phyloP scores from a whole-genome alignment of 2,329 filamentous ascomycete genomes.

The Stemphylium vesicarium region DNA sequence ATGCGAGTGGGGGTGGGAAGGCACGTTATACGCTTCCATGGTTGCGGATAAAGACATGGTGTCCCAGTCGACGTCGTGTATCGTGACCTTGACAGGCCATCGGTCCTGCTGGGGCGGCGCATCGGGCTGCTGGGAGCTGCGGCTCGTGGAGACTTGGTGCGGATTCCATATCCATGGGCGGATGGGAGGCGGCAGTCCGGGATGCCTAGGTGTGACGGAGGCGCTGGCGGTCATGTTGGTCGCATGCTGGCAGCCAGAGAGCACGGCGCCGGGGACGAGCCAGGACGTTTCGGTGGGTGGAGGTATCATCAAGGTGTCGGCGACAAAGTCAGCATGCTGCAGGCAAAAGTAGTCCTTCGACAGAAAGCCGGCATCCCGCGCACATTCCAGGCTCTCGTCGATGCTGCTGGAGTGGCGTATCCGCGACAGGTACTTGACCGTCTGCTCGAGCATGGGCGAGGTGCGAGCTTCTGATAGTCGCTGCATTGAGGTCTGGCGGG shows the following conservation, averaged over 20 bases:
- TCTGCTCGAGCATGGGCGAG: conserved; percentile 59
- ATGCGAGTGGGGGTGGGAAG: conserved; percentile 51
- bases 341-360: conserved; percentile 60
- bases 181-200: conserved; percentile 35
- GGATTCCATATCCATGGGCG: conserved; percentile 50
- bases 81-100: conserved; percentile 72
- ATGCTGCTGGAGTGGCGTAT: conserved; percentile 61
- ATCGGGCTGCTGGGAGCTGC: conserved; percentile 26
- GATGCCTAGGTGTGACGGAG: conserved; percentile 20
- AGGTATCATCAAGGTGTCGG: conserved; percentile 59
- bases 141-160: conserved; percentile 37
- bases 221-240: conserved; percentile 44
- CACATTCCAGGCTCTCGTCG: conserved; percentile 61
- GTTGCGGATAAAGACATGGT: conserved; percentile 69
- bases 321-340: conserved; percentile 63
- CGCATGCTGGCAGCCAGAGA: conserved; percentile 68
- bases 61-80: conserved; percentile 66
- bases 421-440: conserved; percentile 66
- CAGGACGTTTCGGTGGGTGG: conserved; percentile 64
- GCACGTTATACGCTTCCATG: conserved; percentile 74
- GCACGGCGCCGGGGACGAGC: conserved; percentile 66
- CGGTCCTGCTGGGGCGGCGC: conserved; percentile 57
- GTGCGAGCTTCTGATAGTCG: conserved; percentile 26
- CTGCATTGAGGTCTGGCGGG: conserved; percentile 7
- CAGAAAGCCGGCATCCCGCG: conserved; percentile 61